Percentiles rank a stretch among this genome's conserved stretches.
Conservation (phyloP, 2,329 filamentous ascomycete genomes). For the Epichloe bromicola region DNA sequence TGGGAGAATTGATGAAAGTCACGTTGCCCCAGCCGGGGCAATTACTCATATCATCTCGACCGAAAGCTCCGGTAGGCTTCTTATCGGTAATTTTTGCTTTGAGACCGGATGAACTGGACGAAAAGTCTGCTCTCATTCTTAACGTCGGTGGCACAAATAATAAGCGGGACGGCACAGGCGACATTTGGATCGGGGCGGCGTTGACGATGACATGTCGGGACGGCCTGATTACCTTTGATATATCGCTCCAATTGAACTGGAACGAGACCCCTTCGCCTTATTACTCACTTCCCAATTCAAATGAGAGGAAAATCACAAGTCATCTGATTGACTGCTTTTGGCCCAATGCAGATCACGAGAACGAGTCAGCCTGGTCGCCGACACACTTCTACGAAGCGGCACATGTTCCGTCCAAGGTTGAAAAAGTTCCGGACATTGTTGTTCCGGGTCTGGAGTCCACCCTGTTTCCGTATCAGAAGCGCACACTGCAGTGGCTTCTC, state of each 20-base stretch:
- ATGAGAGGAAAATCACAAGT: constrained; percentile 21
- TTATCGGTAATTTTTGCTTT: constrained; percentile 11
- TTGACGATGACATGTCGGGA: constrained; percentile 17
- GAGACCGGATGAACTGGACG: constrained; percentile 11
- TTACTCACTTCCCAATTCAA: constrained; percentile 14
- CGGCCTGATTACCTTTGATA: constrained; percentile 15
- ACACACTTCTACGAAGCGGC: constrained; percentile 58
- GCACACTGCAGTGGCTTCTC: constrained; percentile 59
- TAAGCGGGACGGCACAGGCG: constrained; percentile 14
- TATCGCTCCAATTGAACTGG: constrained; percentile 29
- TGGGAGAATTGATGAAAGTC: constrained; percentile 13
- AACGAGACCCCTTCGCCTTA: constrained; percentile 24
- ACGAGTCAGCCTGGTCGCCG: constrained; percentile 25
- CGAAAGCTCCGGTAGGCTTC: constrained; percentile 3
- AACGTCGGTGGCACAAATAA: constrained; percentile 5
- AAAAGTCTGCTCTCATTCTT: constrained; percentile 11
- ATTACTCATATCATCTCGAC: constrained; percentile 10
- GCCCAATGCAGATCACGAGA: constrained; percentile 4
- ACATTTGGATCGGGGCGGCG: constrained; percentile 22
- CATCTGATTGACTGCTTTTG: constrained; percentile 25
- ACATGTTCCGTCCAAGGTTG: constrained; percentile 40
- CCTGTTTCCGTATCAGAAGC: constrained; percentile 60
- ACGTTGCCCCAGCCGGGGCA: constrained; percentile 2
- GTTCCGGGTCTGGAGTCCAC: constrained; percentile 33
- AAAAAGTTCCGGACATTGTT: constrained; percentile 25